These are phyloP conservation scores for Trichoderma guizhouense DNA, from an alignment of 2,329 filamentous ascomycete species.

Conservation along the genomic window DNA sequence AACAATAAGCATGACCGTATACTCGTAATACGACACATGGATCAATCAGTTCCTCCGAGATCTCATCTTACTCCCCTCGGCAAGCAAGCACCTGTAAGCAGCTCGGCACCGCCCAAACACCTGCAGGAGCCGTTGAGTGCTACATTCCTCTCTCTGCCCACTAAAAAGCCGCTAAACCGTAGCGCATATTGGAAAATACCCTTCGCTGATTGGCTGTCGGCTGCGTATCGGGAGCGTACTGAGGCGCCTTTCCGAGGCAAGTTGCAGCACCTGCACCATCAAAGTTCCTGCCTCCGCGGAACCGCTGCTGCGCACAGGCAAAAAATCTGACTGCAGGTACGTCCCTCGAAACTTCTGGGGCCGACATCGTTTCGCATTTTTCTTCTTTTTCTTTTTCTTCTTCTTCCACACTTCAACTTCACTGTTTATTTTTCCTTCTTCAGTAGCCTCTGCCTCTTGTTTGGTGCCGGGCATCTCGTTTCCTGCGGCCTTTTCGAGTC, in stretches of 20 bases:
- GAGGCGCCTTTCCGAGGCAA: background rate
- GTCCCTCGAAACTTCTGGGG: background rate
- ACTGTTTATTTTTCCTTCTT: background rate
- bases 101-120: background rate
- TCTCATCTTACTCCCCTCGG: background rate
- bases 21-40: background rate
- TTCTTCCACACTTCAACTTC: background rate
- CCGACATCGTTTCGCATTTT: background rate
- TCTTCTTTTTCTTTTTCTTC: background rate
- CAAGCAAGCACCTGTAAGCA: background rate
- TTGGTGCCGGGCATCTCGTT: background rate
- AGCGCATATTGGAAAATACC: conserved; percentile 4
- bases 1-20: background rate
- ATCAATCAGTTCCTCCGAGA: background rate
- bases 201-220: conserved; percentile 5
- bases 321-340: conserved; percentile 15
- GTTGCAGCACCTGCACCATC: background rate
- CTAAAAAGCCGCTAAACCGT: background rate
- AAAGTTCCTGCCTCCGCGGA: conserved; percentile 7
- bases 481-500: background rate
- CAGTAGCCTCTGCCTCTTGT: background rate
- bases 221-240: background rate
- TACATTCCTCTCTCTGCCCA: background rate
- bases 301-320: background rate
- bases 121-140: background rate